Conservation (phyloP, 1,284 basidiomycete species). For the Leccinum solheimii region DNA sequence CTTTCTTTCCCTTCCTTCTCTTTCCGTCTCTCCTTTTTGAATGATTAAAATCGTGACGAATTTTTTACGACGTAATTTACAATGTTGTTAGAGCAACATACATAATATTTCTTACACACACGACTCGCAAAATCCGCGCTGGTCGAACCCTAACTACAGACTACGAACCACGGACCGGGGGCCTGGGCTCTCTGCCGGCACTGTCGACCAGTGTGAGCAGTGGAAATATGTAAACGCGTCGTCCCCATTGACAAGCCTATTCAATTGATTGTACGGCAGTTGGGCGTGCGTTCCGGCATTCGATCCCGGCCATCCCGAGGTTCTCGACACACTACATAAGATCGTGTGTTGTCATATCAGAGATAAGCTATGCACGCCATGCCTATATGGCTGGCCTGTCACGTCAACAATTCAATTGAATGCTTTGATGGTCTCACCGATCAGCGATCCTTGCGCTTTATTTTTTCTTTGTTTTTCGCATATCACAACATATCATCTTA, state of each 20-base stretch:
- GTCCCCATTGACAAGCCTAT: not conserved
- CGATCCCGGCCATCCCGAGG: not conserved
- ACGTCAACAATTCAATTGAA: not conserved
- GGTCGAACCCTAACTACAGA: not conserved
- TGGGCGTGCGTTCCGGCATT: not conserved
- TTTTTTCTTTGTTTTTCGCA: not conserved
- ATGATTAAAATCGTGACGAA: slow-evolving; percentile 20
- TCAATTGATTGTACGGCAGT: not conserved
- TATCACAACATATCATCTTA: not conserved
- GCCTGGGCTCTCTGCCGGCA: not conserved
- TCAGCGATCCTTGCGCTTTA: slow-evolving; percentile 1
- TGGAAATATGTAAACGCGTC: not conserved
- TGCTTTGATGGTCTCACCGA: not conserved
- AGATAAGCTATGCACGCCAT: slow-evolving; percentile 21
- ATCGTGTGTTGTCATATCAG: slow-evolving; percentile 9
- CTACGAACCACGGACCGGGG: not conserved
- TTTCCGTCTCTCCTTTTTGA: slow-evolving; percentile 1
- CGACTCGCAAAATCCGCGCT: not conserved
- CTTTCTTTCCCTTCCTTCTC: not conserved
- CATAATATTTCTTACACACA: not conserved
- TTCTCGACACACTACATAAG: not conserved
- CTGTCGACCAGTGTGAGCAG: not conserved
- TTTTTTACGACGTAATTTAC: slow-evolving; percentile 20
- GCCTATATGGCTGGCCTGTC: not conserved
- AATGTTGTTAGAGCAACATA: not conserved